phyloP scores from a whole-genome alignment of 352 stramenopile species.

The Phytophthora crassamura region DNA sequence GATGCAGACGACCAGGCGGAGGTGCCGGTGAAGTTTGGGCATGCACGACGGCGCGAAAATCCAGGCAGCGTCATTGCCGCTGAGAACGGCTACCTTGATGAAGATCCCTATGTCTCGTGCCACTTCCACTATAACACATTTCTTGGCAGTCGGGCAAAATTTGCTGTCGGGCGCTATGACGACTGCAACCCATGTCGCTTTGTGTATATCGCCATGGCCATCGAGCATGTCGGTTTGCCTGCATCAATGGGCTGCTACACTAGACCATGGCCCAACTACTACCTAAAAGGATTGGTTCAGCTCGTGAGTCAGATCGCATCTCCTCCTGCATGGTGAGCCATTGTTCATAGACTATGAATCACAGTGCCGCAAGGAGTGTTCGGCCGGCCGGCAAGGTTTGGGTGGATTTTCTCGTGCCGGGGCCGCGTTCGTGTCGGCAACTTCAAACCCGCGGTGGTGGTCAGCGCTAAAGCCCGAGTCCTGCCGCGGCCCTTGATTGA shows the following conservation, averaged over 20 bases:
- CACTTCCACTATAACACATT: slow-evolving; percentile 25
- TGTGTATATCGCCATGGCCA: slow-evolving; percentile 13
- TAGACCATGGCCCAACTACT: too few relatives aligned
- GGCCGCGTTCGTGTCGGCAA: slow-evolving; percentile 6
- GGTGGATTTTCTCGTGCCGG: slow-evolving; percentile 22
- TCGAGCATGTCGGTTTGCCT: neutral
- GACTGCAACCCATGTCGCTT: slow-evolving; percentile 18
- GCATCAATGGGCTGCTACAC: neutral
- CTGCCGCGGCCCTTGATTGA: slow-evolving; percentile 15
- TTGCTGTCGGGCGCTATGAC: too few relatives aligned
- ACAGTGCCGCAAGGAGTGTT: slow-evolving; percentile 8
- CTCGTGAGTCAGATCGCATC: neutral
- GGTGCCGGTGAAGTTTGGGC: slow-evolving; percentile 24
- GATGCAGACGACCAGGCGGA: neutral
- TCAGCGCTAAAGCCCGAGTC: slow-evolving; percentile 2
- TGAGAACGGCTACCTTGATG: slow-evolving; percentile 17
- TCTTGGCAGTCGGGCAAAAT: neutral
- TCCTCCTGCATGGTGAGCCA: neutral
- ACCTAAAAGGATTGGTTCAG: neutral
- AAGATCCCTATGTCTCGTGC: slow-evolving; percentile 4
- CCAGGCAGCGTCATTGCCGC: slow-evolving; percentile 20
- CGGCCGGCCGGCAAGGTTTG: neutral
- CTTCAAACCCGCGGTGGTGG: neutral
- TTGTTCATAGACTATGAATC: neutral
- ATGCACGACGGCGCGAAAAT: slow-evolving; percentile 30